Percentiles rank a stretch among this genome's conserved stretches.
Conservation (phyloP, 768 basidiomycete species). For the Zangia roseola region DNA sequence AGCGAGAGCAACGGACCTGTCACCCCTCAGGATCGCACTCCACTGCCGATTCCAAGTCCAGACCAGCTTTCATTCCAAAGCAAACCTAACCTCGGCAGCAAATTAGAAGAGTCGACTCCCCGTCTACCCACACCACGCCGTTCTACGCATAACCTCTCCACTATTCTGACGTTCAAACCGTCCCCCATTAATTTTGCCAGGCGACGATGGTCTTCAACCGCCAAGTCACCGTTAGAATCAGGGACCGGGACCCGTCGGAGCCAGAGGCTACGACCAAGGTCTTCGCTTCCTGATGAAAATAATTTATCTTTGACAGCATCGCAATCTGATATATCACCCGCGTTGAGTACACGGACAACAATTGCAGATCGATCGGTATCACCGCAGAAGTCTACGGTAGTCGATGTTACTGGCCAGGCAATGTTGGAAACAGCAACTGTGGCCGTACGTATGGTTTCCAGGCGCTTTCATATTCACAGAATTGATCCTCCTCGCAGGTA, state of each 20-base stretch:
- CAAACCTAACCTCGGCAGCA: slow-evolving; percentile 15
- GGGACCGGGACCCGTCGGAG: slow-evolving; percentile 35
- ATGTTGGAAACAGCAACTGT: slow-evolving; percentile 27
- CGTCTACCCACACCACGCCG: slow-evolving; percentile 25
- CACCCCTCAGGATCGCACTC: slow-evolving; percentile 53
- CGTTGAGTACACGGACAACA: slow-evolving; percentile 29
- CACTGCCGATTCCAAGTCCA: slow-evolving; percentile 40
- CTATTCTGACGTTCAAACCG: slow-evolving; percentile 54
- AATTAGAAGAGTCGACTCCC: slow-evolving; percentile 22
- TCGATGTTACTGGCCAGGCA: slow-evolving; percentile 19
- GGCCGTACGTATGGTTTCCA: slow-evolving; percentile 31
- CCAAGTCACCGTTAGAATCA: slow-evolving; percentile 35
- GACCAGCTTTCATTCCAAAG: slow-evolving; percentile 26
- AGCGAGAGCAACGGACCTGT: slow-evolving; percentile 52
- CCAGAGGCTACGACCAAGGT: slow-evolving; percentile 34
- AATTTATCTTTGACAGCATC: slow-evolving; percentile 28
- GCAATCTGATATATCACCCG: slow-evolving; percentile 29
- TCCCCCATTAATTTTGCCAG: slow-evolving; percentile 64
- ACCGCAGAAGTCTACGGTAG: slow-evolving; percentile 29
- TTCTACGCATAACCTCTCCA: slow-evolving; percentile 28
- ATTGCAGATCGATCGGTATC: slow-evolving; percentile 35
- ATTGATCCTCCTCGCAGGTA: slow-evolving; percentile 31
- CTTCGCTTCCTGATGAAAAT: slow-evolving; percentile 28
- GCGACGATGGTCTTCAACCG: slow-evolving; percentile 54
- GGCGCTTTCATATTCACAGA: slow-evolving; percentile 28